These are phyloP conservation scores for Magnolia kwangsiensis DNA, from an alignment of 164 flowering plant genomes.

Conservation along the genomic window DNA sequence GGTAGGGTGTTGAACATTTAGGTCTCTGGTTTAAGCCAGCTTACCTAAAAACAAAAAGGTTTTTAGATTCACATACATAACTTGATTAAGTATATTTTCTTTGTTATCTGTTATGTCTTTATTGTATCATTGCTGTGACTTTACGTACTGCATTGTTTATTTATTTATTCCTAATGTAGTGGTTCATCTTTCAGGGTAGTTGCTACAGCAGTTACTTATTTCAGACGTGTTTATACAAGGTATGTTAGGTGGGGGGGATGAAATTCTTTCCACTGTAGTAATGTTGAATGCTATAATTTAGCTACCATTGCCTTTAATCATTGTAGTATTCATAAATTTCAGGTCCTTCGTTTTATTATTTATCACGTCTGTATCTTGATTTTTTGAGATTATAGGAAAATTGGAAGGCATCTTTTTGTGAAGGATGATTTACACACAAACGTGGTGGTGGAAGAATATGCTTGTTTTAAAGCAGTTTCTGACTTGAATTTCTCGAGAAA, in stretches of 20 bases:
- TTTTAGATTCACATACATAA: too few relatives aligned
- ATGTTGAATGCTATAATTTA: background rate
- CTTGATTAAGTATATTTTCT: background rate
- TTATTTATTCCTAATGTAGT: slow-evolving; percentile 7
- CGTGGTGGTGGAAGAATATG: too few relatives aligned
- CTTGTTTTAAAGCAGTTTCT: too few relatives aligned
- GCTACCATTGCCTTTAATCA: background rate
- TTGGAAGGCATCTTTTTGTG: too few relatives aligned
- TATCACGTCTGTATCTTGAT: too few relatives aligned
- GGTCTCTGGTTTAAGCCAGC: background rate
- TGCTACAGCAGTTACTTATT: slow-evolving; percentile 93
- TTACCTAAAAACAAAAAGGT: background rate
- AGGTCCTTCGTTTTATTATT: background rate
- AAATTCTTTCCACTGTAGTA: background rate
- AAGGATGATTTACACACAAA: too few relatives aligned
- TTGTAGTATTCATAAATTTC: background rate
- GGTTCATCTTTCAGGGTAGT: slow-evolving; percentile 70
- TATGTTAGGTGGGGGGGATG: slow-evolving; percentile 19
- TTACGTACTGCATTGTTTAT: too few relatives aligned
- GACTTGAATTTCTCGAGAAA: too few relatives aligned
- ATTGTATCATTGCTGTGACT: background rate
- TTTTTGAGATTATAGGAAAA: too few relatives aligned
- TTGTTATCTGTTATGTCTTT: background rate
- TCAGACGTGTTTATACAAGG: slow-evolving; percentile 96
- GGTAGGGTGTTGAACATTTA: background rate